These are phyloP conservation scores for Pontederia paniculata DNA, from an alignment of 176 grass and related monocot species.

Conservation along the genomic window DNA sequence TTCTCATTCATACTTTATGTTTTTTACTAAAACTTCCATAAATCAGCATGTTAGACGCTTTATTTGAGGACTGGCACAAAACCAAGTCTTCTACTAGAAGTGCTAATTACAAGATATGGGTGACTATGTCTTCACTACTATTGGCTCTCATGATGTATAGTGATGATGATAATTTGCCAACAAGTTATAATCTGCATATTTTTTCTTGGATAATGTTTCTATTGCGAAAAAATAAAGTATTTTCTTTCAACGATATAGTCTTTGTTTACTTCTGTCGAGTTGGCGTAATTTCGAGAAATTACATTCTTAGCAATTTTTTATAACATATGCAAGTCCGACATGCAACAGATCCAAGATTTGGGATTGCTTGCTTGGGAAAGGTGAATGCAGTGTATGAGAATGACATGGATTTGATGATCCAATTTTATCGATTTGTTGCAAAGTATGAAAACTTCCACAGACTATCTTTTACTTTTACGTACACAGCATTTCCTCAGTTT, in stretches of 20 bases:
- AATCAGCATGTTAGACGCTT: too few relatives aligned
- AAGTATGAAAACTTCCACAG: conserved; percentile 32
- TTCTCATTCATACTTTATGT: too few relatives aligned
- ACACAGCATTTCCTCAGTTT: not conserved
- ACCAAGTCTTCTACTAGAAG: too few relatives aligned
- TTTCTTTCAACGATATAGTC: not conserved
- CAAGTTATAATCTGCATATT: too few relatives aligned
- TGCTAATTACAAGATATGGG: too few relatives aligned
- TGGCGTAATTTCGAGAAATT: not conserved
- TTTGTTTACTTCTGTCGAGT: not conserved
- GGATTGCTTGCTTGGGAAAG: conserved; percentile 73
- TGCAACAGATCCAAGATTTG: conserved; percentile 66
- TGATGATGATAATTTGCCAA: too few relatives aligned
- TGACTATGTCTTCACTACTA: too few relatives aligned
- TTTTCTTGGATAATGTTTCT: too few relatives aligned
- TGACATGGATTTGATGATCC: conserved; percentile 77
- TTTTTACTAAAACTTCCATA: too few relatives aligned
- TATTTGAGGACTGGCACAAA: too few relatives aligned
- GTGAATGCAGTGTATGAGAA: conserved; percentile 53
- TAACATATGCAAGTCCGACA: conserved; percentile 19
- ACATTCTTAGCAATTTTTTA: not conserved
- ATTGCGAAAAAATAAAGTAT: too few relatives aligned
- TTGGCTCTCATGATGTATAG: too few relatives aligned
- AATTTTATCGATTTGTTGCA: conserved; percentile 75
- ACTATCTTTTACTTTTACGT: not conserved